phyloP scores from a whole-genome alignment of 2,329 filamentous ascomycete species.

The Neopestalotiopsis sp. region DNA sequence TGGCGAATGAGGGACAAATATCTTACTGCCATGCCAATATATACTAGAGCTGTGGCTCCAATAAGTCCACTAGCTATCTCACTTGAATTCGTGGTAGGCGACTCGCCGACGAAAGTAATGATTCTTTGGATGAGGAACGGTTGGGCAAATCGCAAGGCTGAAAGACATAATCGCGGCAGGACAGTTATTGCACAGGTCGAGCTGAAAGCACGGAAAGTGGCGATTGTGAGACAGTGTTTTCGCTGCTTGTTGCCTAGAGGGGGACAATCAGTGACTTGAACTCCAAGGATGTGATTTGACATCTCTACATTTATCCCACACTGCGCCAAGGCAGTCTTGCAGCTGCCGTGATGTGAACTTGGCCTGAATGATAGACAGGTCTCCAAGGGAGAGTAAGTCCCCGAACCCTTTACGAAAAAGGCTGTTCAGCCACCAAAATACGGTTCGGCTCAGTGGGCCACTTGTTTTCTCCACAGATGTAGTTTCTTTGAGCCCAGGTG shows the following conservation, averaged over 20 bases:
- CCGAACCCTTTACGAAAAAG: conserved; percentile 34
- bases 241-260: conserved; percentile 22
- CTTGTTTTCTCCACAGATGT: conserved; percentile 36
- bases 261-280: background rate
- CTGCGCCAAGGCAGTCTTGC: conserved; percentile 22
- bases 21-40: conserved; percentile 46
- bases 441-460: conserved; percentile 37
- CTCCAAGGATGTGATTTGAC: background rate
- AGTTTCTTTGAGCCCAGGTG: conserved; percentile 24
- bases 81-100: conserved; percentile 28
- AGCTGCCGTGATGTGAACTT: conserved; percentile 33
- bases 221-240: conserved; percentile 31
- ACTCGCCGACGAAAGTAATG: conserved; percentile 36
- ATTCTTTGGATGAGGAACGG: conserved; percentile 48
- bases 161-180: conserved; percentile 42
- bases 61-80: conserved; percentile 43
- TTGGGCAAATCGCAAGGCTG: conserved; percentile 49
- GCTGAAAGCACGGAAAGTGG: conserved; percentile 33
- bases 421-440: conserved; percentile 43
- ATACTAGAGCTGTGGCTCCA: conserved; percentile 45
- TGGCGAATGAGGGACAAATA: background rate
- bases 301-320: conserved; percentile 29
- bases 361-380: conserved; percentile 33
- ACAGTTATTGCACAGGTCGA: conserved; percentile 38
- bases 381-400: conserved; percentile 27